Conservation (phyloP, 208 protist species). For the Trypanosoma lewisi region DNA sequence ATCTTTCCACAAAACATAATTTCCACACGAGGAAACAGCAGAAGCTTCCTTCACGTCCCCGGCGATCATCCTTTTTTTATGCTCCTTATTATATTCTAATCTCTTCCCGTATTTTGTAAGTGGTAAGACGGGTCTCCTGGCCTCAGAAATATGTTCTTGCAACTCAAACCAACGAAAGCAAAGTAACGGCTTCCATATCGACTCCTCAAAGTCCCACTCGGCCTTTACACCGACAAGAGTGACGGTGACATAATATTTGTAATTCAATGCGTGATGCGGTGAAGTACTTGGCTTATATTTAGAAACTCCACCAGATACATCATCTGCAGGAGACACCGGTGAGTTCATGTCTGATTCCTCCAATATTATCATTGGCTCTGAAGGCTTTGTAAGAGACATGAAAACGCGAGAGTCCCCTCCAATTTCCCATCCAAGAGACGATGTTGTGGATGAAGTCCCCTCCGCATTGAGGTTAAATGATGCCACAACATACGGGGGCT, state of each 20-base stretch:
- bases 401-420: constrained; percentile 1
- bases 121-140: constrained; percentile 18
- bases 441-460: neutral
- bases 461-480: constrained; percentile 4
- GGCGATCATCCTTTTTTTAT: constrained; percentile 10
- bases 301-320: neutral
- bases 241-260: constrained; percentile 7
- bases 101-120: neutral
- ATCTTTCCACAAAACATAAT: constrained; percentile 56
- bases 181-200: constrained; percentile 53
- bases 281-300: neutral
- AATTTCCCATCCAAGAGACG: constrained; percentile 18
- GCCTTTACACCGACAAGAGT: constrained; percentile 12
- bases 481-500: constrained; percentile 21
- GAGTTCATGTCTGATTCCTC: neutral
- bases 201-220: neutral
- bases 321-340: neutral
- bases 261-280: neutral
- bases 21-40: constrained; percentile 47
- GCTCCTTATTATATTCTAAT: neutral
- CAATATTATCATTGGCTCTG: neutral
- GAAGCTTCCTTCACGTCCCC: constrained; percentile 66
- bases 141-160: constrained; percentile 42
- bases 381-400: constrained; percentile 4
- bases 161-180: constrained; percentile 71